Conservation (phyloP, 1,284 basidiomycete species). For the Gymnopus androsaceus region DNA sequence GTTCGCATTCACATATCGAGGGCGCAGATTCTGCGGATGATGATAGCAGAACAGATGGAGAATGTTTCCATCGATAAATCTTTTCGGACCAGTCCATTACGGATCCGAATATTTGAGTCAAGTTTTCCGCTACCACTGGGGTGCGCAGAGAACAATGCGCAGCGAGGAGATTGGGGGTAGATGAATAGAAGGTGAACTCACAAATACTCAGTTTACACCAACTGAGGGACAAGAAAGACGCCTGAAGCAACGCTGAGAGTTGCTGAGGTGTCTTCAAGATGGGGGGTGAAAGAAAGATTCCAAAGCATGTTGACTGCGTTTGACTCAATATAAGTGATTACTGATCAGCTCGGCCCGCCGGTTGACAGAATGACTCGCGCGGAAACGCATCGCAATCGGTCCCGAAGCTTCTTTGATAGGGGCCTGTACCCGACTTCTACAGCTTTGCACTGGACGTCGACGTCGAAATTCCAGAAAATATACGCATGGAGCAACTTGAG, state of each 20-base stretch:
- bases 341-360: conserved; percentile 1
- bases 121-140: not conserved
- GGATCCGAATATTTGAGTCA: not conserved
- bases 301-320: not conserved
- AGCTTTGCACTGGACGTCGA: too few species aligned
- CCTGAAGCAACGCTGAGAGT: not conserved
- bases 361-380: too few species aligned
- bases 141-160: not conserved
- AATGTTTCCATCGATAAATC: conserved; percentile 13
- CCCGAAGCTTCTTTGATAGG: too few species aligned
- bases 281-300: not conserved
- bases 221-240: not conserved
- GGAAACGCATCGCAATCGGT: too few species aligned
- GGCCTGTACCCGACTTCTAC: too few species aligned
- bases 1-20: conserved; percentile 3
- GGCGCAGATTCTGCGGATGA: not conserved
- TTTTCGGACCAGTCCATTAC: conserved; percentile 4
- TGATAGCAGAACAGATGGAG: conserved; percentile 7
- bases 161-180: not conserved
- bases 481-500: too few species aligned
- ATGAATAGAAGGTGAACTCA: not conserved
- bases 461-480: too few species aligned
- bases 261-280: not conserved
- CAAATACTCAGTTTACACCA: not conserved
- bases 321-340: conserved; percentile 4